Conservation (phyloP, 1,284 basidiomycete species). For the Mycena sp. region DNA sequence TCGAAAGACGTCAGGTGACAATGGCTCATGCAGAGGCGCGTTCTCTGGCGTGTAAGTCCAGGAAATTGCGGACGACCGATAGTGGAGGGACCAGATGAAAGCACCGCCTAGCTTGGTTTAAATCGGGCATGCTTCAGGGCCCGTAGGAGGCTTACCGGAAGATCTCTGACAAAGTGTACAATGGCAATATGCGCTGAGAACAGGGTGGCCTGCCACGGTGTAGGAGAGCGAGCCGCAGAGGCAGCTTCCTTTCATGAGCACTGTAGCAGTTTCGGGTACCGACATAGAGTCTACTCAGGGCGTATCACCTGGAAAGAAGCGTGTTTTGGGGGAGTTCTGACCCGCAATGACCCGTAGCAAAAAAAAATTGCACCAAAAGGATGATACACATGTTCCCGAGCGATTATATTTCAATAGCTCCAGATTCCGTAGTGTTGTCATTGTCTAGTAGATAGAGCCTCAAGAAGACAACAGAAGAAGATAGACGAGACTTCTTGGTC, state of each 20-base stretch:
- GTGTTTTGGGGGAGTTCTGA: no score
- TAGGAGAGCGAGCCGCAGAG: slow-evolving; percentile 30
- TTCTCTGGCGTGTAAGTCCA: slow-evolving; percentile 23
- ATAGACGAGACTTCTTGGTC: no score
- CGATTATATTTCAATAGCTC: no score
- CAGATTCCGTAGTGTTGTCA: no score
- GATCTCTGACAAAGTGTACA: slow-evolving; percentile 20
- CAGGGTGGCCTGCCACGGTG: slow-evolving; percentile 15
- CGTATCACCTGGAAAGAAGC: no score
- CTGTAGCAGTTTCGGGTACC: no score
- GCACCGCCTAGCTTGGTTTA: slow-evolving; percentile 23
- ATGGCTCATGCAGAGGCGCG: slow-evolving; percentile 7
- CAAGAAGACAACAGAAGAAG: no score
- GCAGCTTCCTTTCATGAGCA: slow-evolving; percentile 30
- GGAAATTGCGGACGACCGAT: slow-evolving; percentile 22
- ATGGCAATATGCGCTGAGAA: slow-evolving; percentile 34
- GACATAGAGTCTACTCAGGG: no score
- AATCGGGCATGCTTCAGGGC: neutral
- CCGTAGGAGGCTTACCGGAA: neutral
- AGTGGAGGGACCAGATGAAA: slow-evolving; percentile 33
- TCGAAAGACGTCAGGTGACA: slow-evolving; percentile 15
- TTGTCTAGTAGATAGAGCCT: no score
- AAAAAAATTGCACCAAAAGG: no score
- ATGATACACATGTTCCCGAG: no score
- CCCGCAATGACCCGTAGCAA: no score